A percentile compares a stretch with the other conserved stretches of the same genome.
phyloP scores from a whole-genome alignment of 2,329 filamentous ascomycete species.

The Epicoccum sorghinum region DNA sequence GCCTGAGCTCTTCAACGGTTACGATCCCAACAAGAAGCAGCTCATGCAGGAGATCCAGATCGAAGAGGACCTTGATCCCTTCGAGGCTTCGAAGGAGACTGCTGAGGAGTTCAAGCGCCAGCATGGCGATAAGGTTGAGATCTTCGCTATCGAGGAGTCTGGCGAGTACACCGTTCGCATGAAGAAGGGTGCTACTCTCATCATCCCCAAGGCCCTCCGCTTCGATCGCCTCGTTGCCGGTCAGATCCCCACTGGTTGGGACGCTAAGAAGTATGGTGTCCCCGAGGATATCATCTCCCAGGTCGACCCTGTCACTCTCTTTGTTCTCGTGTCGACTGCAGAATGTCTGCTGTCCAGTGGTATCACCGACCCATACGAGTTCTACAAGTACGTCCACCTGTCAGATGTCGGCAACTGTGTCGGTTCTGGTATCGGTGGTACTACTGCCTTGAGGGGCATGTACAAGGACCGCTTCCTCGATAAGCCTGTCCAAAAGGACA shows the following conservation, averaged over 20 bases:
- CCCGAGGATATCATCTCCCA: slow-evolving; percentile 98
- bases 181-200: slow-evolving; percentile 91
- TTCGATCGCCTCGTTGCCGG: slow-evolving; percentile 98
- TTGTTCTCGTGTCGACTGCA: slow-evolving; percentile 89
- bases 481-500: slow-evolving; percentile 97
- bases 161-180: slow-evolving; percentile 94
- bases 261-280: slow-evolving; percentile 93
- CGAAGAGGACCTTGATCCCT: slow-evolving; percentile 94
- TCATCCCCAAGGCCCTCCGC: slow-evolving; percentile 95
- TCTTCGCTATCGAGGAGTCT: slow-evolving; percentile 92
- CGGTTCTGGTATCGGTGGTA: slow-evolving; percentile 97
- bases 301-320: slow-evolving; percentile 95
- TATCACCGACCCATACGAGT: slow-evolving; percentile 98
- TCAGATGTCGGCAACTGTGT: slow-evolving; percentile 98
- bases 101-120: slow-evolving; percentile 97
- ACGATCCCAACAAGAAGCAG: slow-evolving; percentile 98
- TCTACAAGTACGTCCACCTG: slow-evolving; percentile 99
- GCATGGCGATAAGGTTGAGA: slow-evolving; percentile 96
- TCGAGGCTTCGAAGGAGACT: slow-evolving; percentile 96
- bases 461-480: slow-evolving; percentile 97
- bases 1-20: slow-evolving; percentile 94
- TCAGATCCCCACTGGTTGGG: slow-evolving; percentile 96
- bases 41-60: slow-evolving; percentile 97
- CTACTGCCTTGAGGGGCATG: slow-evolving; percentile 91
- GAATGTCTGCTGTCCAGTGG: slow-evolving; percentile 90